Percentiles rank a stretch among this genome's conserved stretches.
These are phyloP conservation scores for Metschnikowia bowlesiae DNA, from an alignment of 805 yeast genomes.

Conservation along the genomic window DNA sequence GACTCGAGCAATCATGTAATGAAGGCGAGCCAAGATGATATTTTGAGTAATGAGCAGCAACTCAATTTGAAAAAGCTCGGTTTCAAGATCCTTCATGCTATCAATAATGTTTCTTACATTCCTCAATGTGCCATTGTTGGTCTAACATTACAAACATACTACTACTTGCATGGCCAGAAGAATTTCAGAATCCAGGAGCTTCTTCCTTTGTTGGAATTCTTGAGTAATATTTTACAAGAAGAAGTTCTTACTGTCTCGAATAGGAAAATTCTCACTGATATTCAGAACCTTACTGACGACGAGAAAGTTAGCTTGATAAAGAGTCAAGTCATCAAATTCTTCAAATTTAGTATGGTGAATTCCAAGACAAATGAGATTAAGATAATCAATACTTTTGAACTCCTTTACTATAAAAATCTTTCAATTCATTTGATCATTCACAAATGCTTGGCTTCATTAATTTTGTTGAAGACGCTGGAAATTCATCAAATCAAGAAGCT, in stretches of 20 bases:
- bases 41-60: conserved; percentile 24
- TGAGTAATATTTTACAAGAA: conserved; percentile 22
- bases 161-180: conserved; percentile 18
- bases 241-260: conserved; percentile 22
- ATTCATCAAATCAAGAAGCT: conserved; percentile 22
- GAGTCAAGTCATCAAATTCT: conserved; percentile 23
- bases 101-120: conserved; percentile 46
- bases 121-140: conserved; percentile 56
- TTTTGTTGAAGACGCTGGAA: conserved; percentile 24
- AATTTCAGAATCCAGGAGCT: conserved; percentile 21
- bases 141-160: conserved; percentile 33
- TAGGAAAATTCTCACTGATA: conserved; percentile 17
- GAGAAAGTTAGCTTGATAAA: conserved; percentile 24
- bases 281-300: conserved; percentile 16
- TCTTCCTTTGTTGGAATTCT: conserved; percentile 27
- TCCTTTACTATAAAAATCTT: conserved; percentile 55
- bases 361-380: conserved; percentile 10
- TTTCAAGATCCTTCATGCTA: conserved; percentile 48
- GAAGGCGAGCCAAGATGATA: conserved; percentile 12
- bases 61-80: conserved; percentile 47
- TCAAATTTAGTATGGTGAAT: conserved; percentile 15
- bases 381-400: conserved; percentile 49
- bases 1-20: conserved; percentile 12
- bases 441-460: conserved; percentile 49
- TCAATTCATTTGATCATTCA: conserved; percentile 51